These are phyloP conservation scores for Pisolithus orientalis DNA, from an alignment of 768 basidiomycete species.

Conservation along the genomic window DNA sequence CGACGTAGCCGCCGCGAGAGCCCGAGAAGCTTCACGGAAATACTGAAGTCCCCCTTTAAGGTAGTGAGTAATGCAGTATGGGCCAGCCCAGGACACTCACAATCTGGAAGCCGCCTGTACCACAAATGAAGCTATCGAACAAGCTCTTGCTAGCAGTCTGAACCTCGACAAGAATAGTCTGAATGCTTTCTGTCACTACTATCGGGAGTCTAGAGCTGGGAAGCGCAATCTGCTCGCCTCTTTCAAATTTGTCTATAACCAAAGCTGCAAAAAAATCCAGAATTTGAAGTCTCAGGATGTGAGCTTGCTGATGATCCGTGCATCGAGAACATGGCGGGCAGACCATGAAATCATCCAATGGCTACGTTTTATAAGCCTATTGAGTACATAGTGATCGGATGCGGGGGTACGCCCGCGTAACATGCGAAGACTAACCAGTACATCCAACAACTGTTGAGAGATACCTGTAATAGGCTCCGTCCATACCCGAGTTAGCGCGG, in stretches of 20 bases:
- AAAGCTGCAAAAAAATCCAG: constrained; percentile 37
- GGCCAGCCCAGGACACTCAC: constrained; percentile 18
- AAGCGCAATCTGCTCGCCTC: constrained; percentile 2
- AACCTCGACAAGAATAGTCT: constrained; percentile 17
- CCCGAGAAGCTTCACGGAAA: constrained; percentile 32
- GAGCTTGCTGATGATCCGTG: constrained; percentile 22
- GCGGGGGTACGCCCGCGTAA: constrained; percentile 11
- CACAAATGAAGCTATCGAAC: constrained; percentile 17
- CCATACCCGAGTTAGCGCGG: constrained; percentile 9
- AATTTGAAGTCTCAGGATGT: constrained; percentile 34
- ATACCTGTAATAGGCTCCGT: constrained; percentile 5
- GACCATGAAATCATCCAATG: constrained; percentile 45
- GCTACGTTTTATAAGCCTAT: constrained; percentile 31
- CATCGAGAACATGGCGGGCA: constrained; percentile 28
- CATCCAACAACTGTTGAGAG: constrained; percentile 8
- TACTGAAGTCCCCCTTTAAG: constrained; percentile 26
- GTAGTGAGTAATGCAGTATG: background rate
- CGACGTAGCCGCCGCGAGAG: constrained; percentile 39
- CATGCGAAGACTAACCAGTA: constrained; percentile 25
- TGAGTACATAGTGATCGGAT: constrained; percentile 14
- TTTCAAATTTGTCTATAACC: constrained; percentile 30
- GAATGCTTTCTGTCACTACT: constrained; percentile 14
- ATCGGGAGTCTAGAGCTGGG: constrained; percentile 5
- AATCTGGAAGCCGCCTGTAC: background rate
- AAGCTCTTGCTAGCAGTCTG: constrained; percentile 9